Base-by-base conservation (phyloP, 2,329 filamentous ascomycete genomes). In the Neofusicoccum umdonicola region DNA sequence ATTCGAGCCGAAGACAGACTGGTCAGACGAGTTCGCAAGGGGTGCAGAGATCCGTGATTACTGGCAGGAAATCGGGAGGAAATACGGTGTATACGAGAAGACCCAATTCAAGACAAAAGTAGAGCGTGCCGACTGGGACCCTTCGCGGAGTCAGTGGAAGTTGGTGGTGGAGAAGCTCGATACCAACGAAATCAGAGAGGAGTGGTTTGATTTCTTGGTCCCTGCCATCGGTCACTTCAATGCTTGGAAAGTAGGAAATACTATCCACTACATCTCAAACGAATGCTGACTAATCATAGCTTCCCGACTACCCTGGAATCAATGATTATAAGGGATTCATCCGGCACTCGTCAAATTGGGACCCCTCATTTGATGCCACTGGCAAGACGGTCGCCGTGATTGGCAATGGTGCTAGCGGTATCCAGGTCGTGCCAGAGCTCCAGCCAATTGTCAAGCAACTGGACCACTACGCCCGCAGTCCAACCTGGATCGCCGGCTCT, bases 21-120 rank as follows among this genome's bases (percentile, higher is more conserved):
- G 90, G 90, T 83, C 82, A 0, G 87, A 90, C 69, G 82, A 87
- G 66, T 92, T 90, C 70, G 85, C 89, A 0, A 84, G 85, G 42
- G 89, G 89, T 0, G 72, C 78, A 3, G 90, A 92, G 73, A 92
- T 92, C 65, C 78, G 82, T 6, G 81, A 85, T 15, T 92, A 92
- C 71, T 88, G 88, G 87, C 82, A 89, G 68, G 74, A 74, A 0
- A 74, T 90, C 3, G 88, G 88, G 0, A 78, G 78, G 7, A 89
- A 91, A 68, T 83, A 90, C 72, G 81, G 87, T 62, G 84, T 91
- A 1, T 88, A 90, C 71, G 78, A 84, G 39, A 82, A 85, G 61
- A 76, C 87, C 1, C 82, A 83, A 63, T 79, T 88, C 9, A 77
- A 81, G 8, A 85, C 85, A 27, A 80, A 80, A n/a, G 84, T 91